Evolutionary conservation across 2,329 filamentous ascomycete species (phyloP), one percentile per base, ranked within the genome.

Genomic region (Exserohilum rostratum): DNA sequence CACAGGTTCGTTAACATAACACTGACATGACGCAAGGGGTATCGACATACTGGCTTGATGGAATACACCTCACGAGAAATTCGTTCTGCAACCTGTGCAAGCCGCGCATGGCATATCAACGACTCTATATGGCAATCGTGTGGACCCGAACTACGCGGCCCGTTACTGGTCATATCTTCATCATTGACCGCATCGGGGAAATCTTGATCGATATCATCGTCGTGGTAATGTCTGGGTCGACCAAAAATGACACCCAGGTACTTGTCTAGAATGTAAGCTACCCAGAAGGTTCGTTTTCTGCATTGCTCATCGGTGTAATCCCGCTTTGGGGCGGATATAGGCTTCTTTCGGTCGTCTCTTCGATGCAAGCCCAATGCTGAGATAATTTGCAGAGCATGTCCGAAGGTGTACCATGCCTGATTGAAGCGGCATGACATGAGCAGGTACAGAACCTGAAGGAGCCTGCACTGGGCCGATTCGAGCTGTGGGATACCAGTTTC

Each of bases 201-300:
- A 2, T 82, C 79, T 53, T 87, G 84, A 40, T 87, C 84, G 35
- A 86, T 84, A 43, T 87, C 83, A 22, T 86, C 83, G 37, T 87
- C 85, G 46, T 85, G 84, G 18, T 54, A 47, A 39, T 53, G 43
- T 9, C 44, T 42, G 20, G 40, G 44, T 12, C 40, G 29, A 13
- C 40, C 50, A n/a, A 47, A 42, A 4, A 53, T 48, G 20, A 53
- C 43, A 18, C 50, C 82, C 0, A 88, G 70, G 51, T 87, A 87
- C 34, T 83, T 85, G 65, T 88, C 85, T 2, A 87, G 70, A 0
- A 81, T 83, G 60, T 87, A 87, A 0, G 83, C 80, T 2, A 81
- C 82, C 85, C 85, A 87, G 37, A 88, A 87, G 0, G 85, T 82
- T 9, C 85, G 75, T 50, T 82, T 84, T 0, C 80, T 78, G 31